phyloP scores from a whole-genome alignment of 768 basidiomycete genomes.

The Ramaria sp. region DNA sequence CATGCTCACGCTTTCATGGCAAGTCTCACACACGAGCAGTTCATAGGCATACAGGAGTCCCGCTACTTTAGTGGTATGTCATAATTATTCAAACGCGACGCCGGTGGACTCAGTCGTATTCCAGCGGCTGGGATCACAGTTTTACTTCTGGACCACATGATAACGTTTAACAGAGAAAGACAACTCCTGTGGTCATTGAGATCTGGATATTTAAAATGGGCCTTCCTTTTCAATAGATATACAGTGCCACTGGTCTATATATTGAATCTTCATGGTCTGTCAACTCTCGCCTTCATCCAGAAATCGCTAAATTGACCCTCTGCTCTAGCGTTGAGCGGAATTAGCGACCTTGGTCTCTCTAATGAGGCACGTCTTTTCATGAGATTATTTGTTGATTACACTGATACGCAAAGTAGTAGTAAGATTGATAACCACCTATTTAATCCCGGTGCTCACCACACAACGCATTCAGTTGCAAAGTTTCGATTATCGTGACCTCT shows the following conservation, averaged over 20 bases:
- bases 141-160: constrained; percentile 29
- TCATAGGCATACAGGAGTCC: too few species aligned
- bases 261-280: constrained; percentile 16
- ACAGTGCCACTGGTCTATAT: constrained; percentile 20
- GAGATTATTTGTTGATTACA: not conserved
- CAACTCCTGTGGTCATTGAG: constrained; percentile 29
- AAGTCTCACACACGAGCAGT: too few species aligned
- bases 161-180: constrained; percentile 30
- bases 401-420: constrained; percentile 13
- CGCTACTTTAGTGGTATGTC: too few species aligned
- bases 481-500: not conserved
- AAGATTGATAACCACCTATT: constrained; percentile 9
- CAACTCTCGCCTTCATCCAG: not conserved
- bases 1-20: too few species aligned
- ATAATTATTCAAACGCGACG: too few species aligned
- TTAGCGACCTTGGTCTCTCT: not conserved
- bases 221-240: constrained; percentile 32
- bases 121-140: constrained; percentile 13
- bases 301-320: not conserved
- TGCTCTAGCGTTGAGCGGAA: not conserved
- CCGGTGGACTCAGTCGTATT: too few species aligned
- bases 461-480: not conserved
- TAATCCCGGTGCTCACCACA: too few species aligned
- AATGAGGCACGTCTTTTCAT: not conserved
- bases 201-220: constrained; percentile 25